A percentile compares a stretch with the other conserved stretches of the same genome.
Conservation (phyloP, 371 early-diverging fungal species). For the Syncephalis plumigaleata region DNA sequence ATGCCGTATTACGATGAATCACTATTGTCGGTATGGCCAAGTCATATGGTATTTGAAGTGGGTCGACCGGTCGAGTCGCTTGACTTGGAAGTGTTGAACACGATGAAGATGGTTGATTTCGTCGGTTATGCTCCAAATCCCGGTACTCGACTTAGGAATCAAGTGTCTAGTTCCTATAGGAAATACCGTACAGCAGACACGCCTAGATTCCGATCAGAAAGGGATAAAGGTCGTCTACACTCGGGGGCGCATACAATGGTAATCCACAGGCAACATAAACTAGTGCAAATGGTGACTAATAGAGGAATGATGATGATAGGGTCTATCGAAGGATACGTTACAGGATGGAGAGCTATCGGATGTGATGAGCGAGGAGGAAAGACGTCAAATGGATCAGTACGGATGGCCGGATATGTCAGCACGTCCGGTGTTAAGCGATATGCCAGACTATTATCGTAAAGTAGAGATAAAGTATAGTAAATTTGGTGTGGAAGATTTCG, state of each 20-base stretch:
- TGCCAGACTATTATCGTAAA: conserved; percentile 19
- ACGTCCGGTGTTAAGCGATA: background rate
- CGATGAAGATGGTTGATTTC: conserved; percentile 74
- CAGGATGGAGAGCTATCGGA: too few species aligned
- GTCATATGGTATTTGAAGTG: conserved; percentile 32
- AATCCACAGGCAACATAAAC: background rate
- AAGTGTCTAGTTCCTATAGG: conserved; percentile 25
- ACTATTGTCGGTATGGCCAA: conserved; percentile 58
- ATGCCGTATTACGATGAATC: conserved; percentile 63
- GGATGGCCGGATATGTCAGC: too few species aligned
- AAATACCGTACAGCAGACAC: conserved; percentile 16
- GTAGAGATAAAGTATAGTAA: conserved; percentile 70
- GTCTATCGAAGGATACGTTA: too few species aligned
- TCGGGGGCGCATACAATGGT: conserved; percentile 8
- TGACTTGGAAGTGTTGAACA: conserved; percentile 49
- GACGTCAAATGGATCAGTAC: too few species aligned
- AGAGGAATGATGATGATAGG: too few species aligned
- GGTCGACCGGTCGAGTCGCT: conserved; percentile 49
- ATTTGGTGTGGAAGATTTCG: conserved; percentile 95
- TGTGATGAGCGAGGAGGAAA: too few species aligned
- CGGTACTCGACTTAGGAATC: conserved; percentile 56
- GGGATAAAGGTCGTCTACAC: conserved; percentile 40
- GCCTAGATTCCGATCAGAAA: conserved; percentile 78
- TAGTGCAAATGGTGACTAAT: too few species aligned
- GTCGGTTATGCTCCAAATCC: conserved; percentile 85